Conservation (phyloP, 164 flowering plant species). For the Echeveria elegans region DNA sequence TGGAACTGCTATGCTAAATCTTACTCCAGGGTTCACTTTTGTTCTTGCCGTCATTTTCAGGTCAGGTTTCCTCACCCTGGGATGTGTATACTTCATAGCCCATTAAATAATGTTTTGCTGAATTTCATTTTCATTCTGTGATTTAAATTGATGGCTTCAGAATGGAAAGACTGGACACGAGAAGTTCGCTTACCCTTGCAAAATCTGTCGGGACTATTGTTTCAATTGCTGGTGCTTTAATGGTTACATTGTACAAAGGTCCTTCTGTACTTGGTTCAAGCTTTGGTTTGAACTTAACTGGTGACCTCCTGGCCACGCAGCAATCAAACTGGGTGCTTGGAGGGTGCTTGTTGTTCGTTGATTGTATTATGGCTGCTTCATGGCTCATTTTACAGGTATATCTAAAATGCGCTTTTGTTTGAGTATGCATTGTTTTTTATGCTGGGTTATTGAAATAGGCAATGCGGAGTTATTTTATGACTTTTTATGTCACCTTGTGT, state of each 20-base stretch:
- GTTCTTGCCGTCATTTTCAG: constrained; percentile 42
- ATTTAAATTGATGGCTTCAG: constrained; percentile 8
- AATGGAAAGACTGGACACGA: constrained; percentile 32
- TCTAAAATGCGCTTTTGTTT: neutral
- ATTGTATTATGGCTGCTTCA: constrained; percentile 4
- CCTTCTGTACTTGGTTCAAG: constrained; percentile 20
- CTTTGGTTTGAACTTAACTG: neutral
- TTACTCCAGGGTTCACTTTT: constrained; percentile 47
- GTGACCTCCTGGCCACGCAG: constrained; percentile 12
- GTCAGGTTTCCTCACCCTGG: constrained; percentile 14
- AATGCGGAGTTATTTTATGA: neutral
- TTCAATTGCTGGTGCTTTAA: constrained; percentile 37
- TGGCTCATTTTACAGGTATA: constrained; percentile 7
- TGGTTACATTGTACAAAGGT: constrained; percentile 46
- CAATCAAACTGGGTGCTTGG: constrained; percentile 34
- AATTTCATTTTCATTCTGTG: neutral
- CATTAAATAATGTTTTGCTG: neutral
- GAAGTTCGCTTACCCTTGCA: constrained; percentile 27
- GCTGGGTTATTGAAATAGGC: neutral
- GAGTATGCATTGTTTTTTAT: too few relatives aligned
- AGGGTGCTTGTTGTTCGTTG: constrained; percentile 2
- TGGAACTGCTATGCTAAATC: constrained; percentile 43
- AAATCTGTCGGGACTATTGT: constrained; percentile 41
- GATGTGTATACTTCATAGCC: neutral
- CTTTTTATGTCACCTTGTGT: neutral